These are phyloP conservation scores for Cercospora brassicicola DNA, from an alignment of 2,329 filamentous ascomycete genomes.

Conservation along the genomic window DNA sequence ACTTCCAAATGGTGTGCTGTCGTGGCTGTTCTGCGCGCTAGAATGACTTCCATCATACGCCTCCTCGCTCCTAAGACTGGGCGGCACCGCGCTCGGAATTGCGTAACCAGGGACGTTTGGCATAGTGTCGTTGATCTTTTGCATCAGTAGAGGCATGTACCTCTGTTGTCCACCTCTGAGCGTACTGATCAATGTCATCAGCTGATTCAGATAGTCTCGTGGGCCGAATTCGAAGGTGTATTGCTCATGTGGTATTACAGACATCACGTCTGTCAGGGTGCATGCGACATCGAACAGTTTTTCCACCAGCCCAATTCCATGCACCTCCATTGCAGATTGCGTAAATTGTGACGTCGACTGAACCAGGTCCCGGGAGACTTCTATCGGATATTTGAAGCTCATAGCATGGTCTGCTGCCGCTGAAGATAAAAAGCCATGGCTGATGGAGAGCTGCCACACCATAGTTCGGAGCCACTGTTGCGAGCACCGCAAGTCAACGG, in stretches of 20 bases:
- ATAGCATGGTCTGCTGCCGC: constrained; percentile 59
- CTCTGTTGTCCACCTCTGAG: constrained; percentile 74
- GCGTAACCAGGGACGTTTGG: constrained; percentile 34
- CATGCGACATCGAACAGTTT: constrained; percentile 77
- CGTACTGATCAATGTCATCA: constrained; percentile 65
- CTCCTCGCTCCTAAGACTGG: constrained; percentile 32
- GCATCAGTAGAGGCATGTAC: constrained; percentile 73
- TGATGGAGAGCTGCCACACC: constrained; percentile 71
- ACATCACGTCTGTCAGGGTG: constrained; percentile 71
- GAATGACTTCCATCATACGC: constrained; percentile 36
- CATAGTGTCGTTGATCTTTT: constrained; percentile 66
- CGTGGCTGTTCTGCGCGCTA: constrained; percentile 32
- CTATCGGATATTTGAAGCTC: constrained; percentile 62
- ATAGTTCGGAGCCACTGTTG: constrained; percentile 71
- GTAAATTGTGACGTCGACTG: constrained; percentile 70
- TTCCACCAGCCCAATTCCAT: constrained; percentile 75
- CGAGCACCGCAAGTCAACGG: constrained; percentile 66
- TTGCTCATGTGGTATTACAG: constrained; percentile 58
- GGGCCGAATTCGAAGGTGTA: constrained; percentile 64
- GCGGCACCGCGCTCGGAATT: constrained; percentile 30
- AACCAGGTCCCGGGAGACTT: constrained; percentile 61
- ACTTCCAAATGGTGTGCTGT: constrained; percentile 36
- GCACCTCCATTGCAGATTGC: constrained; percentile 69
- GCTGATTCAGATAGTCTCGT: constrained; percentile 69
- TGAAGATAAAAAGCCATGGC: constrained; percentile 63